A percentile compares a stretch with the other conserved stretches of the same genome.
Conservation (phyloP, 805 yeast species). For the Lipomyces japonicus region DNA sequence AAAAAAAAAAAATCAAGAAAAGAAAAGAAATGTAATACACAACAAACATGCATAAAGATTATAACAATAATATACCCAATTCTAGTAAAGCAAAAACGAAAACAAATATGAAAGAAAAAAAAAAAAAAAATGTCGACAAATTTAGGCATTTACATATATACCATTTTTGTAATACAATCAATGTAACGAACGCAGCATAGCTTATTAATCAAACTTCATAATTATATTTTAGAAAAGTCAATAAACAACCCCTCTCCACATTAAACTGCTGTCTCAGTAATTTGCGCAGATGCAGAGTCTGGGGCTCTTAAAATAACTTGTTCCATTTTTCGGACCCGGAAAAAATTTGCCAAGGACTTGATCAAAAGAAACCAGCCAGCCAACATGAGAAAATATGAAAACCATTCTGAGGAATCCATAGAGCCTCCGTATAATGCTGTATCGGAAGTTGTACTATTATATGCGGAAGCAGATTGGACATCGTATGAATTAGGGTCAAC, state of each 20-base stretch:
- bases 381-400: conserved; percentile 61
- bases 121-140: not conserved
- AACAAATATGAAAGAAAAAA: too few relatives aligned
- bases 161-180: not conserved
- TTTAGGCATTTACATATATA: not conserved
- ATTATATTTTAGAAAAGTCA: not conserved
- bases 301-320: conserved; percentile 44
- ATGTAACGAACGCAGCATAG: too few relatives aligned
- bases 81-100: not conserved
- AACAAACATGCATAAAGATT: not conserved
- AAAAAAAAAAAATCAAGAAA: too few relatives aligned
- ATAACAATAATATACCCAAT: not conserved
- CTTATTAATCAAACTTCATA: too few relatives aligned
- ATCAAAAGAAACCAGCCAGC: conserved; percentile 64
- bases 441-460: conserved; percentile 28
- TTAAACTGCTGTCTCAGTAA: conserved; percentile 1
- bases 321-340: conserved; percentile 75
- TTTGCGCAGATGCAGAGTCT: conserved; percentile 2
- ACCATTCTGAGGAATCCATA: conserved; percentile 36
- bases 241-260: not conserved
- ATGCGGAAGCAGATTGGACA: conserved; percentile 27
- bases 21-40: not conserved
- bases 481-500: conserved; percentile 57
- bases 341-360: conserved; percentile 69
- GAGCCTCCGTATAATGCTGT: conserved; percentile 13